Percentiles rank a stretch among this genome's conserved stretches.
Evolutionary conservation across 495 filamentous ascomycete genomes (phyloP).

Genomic region (Aspergillus avenaceus): DNA sequence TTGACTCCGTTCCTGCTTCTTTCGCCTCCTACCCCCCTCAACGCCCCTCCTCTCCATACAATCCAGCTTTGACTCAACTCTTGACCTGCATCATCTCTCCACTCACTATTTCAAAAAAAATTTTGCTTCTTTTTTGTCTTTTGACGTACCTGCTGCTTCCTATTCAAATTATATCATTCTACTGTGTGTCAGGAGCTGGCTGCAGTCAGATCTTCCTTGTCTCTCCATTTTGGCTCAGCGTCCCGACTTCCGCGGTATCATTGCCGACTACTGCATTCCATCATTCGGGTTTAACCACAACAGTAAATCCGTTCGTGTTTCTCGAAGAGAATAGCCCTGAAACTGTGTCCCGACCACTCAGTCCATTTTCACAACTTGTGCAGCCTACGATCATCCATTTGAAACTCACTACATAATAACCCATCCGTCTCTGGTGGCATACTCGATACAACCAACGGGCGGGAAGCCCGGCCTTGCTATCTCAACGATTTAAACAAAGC

Average conservation of each 20-base stretch:
- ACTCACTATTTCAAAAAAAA: too few species aligned
- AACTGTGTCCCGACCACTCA: too few species aligned
- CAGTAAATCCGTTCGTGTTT: too few species aligned
- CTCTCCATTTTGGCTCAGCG: background rate
- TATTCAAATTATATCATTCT: too few species aligned
- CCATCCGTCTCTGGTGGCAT: background rate
- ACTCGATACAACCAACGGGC: slow-evolving; percentile 23
- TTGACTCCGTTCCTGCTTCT: background rate
- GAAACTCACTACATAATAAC: background rate
- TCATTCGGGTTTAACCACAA: too few species aligned
- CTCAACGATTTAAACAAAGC: slow-evolving; percentile 6
- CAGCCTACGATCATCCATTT: background rate
- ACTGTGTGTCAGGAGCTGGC: too few species aligned
- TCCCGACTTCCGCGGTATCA: background rate
- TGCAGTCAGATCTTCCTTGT: background rate
- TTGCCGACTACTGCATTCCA: too few species aligned
- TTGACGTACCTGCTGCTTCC: slow-evolving; percentile 1
- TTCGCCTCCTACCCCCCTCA: background rate
- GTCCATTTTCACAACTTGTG: too few species aligned
- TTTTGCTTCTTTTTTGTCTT: background rate
- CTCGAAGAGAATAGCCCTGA: too few species aligned
- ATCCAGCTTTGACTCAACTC: background rate
- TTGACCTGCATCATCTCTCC: background rate
- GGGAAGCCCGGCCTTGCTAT: slow-evolving; percentile 26
- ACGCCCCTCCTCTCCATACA: slow-evolving; percentile 4